Evolutionary conservation across 257 asterid genomes (phyloP).

Genomic region (Verbascum thapsus): DNA sequence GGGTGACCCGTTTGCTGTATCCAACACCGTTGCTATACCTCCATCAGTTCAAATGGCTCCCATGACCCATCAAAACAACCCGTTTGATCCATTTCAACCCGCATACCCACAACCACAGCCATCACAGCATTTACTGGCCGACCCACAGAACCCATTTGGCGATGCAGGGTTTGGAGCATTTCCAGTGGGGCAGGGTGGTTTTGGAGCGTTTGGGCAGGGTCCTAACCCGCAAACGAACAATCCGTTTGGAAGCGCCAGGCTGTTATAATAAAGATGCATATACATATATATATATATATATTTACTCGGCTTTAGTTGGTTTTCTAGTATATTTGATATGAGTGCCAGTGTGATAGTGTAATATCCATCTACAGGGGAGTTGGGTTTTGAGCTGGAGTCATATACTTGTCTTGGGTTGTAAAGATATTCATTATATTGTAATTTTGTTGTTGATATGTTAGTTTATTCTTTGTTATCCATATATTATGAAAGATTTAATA

Average conservation of each 20-base stretch:
- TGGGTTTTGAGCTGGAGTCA: conserved; percentile 26
- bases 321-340: conserved; percentile 30
- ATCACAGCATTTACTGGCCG: conserved; percentile 44
- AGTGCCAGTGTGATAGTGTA: conserved; percentile 12
- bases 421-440: background rate
- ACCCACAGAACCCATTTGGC: conserved; percentile 77
- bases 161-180: conserved; percentile 68
- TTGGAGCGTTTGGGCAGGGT: conserved; percentile 45
- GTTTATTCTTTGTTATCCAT: background rate
- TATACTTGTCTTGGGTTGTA: conserved; percentile 14
- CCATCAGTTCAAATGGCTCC: conserved; percentile 57
- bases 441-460: background rate
- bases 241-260: conserved; percentile 55
- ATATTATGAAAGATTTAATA: too few relatives aligned
- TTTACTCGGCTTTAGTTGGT: conserved; percentile 33
- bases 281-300: conserved; percentile 18
- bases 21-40: conserved; percentile 49
- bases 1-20: conserved; percentile 67
- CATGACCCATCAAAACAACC: conserved; percentile 59
- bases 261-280: conserved; percentile 36
- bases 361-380: background rate
- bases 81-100: conserved; percentile 74
- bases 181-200: conserved; percentile 53
- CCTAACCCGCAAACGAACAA: conserved; percentile 50
- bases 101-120: conserved; percentile 58